These are phyloP conservation scores for Hawksworthiomyces lignivorus DNA, from an alignment of 2,329 filamentous ascomycete genomes.

Conservation along the genomic window DNA sequence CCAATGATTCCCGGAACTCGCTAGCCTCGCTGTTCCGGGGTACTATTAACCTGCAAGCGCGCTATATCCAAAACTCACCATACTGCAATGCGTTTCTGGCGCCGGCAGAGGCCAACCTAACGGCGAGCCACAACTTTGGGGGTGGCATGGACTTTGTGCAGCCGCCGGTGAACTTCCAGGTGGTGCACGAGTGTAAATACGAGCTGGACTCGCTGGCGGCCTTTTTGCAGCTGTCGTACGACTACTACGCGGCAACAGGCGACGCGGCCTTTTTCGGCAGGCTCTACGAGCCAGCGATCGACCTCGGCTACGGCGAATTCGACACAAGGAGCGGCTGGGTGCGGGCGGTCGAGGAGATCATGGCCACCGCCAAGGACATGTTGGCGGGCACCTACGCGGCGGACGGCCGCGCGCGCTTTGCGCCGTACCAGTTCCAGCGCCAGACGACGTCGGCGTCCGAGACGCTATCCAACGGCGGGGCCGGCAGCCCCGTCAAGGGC, in stretches of 20 bases:
- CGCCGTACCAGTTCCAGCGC: slow-evolving; percentile 64
- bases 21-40: slow-evolving; percentile 57
- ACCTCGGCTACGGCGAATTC: slow-evolving; percentile 41
- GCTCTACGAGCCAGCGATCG: background rate
- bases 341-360: slow-evolving; percentile 54
- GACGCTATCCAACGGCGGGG: slow-evolving; percentile 59
- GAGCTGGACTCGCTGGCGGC: slow-evolving; percentile 74
- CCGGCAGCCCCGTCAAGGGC: slow-evolving; percentile 63
- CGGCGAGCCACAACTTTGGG: slow-evolving; percentile 22
- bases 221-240: slow-evolving; percentile 63
- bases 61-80: slow-evolving; percentile 54
- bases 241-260: slow-evolving; percentile 61
- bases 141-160: slow-evolving; percentile 14
- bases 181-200: slow-evolving; percentile 80
- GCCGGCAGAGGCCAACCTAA: slow-evolving; percentile 49
- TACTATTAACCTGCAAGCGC: slow-evolving; percentile 56
- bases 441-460: slow-evolving; percentile 61
- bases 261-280: slow-evolving; percentile 62
- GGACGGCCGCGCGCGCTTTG: slow-evolving; percentile 42
- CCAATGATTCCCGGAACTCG: slow-evolving; percentile 39
- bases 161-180: slow-evolving; percentile 46
- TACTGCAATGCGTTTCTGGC: slow-evolving; percentile 83
- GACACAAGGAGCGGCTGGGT: slow-evolving; percentile 59
- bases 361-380: slow-evolving; percentile 57
- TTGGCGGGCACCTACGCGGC: slow-evolving; percentile 55